Evolutionary conservation across 805 yeast genomes (phyloP), one percentile per base, ranked within the genome.

Genomic region (Nakazawaea populi): DNA sequence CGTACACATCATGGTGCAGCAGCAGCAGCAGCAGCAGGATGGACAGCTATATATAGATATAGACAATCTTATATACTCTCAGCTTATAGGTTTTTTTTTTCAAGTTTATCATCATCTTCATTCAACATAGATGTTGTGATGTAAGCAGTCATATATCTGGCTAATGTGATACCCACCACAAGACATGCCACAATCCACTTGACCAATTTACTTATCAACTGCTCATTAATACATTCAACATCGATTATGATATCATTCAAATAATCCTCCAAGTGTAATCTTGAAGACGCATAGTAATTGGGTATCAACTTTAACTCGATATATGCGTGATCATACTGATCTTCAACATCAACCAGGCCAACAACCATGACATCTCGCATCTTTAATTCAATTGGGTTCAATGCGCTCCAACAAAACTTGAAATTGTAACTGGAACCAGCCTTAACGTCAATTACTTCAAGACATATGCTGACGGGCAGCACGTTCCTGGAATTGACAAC

Each of bases 381-480:
- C 32, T 40, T 41, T 6, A 52, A 24, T 1, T 41, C 48, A 3
- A 52, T 36, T 14, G 52, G 52, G 29, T 43, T 42, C 29, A 52
- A 46, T 3, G 52, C 55, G 37, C 44, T 48, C 55, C 55, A 52
- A 43, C 52, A 52, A 30, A 46, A 40, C 31, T 52, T 52, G 27
- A 45, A 45, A 41, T 39, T 48, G 29, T 42, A 49, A 14, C 31
- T 27, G 6, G n/a, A n/a, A 32, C 35, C 46, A 7, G 47, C 29
- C 27, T 45, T 42, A 11, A 42, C n/a, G 45, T 48, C 46, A 12
- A 41, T 32, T 11, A 52, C 4, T 29, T 40, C 42, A 14, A 52
- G n/a, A 3, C n/a, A 12, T 4, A 49, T 10, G 1, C 30, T n/a
- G 6, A 49, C 29, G 3, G 48, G 48, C 8, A 24, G 6, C 30